Evolutionary conservation across 2,329 filamentous ascomycete species (phyloP).

Genomic region (Emmonsiellopsis sp.): DNA sequence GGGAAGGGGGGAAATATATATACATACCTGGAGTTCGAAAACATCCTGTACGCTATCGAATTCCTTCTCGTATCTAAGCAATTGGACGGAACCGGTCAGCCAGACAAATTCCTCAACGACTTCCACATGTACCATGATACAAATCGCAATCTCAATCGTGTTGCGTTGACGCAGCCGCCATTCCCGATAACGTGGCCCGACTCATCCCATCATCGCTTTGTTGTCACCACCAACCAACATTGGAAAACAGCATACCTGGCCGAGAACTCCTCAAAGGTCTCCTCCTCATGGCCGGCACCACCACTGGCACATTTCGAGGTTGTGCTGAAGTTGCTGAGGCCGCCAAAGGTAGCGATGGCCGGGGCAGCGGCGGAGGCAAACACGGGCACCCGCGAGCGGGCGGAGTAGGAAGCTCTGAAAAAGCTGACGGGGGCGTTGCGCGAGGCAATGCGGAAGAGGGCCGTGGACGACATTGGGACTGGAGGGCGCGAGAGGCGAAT

Average conservation of each 20-base stretch:
- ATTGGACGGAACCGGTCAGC: conserved; percentile 29
- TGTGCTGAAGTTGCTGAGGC: conserved; percentile 55
- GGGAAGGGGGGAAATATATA: conserved; percentile 8
- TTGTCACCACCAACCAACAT: conserved; percentile 2
- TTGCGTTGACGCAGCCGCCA: background rate
- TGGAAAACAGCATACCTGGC: conserved; percentile 61
- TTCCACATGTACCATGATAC: conserved; percentile 17
- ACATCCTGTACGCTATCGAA: conserved; percentile 96
- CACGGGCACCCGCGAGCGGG: conserved; percentile 49
- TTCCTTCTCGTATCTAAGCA: conserved; percentile 91
- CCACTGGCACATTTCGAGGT: conserved; percentile 48
- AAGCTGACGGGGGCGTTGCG: conserved; percentile 53
- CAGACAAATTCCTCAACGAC: too few relatives aligned
- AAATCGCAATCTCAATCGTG: background rate
- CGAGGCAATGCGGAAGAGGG: conserved; percentile 62
- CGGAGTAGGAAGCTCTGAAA: conserved; percentile 55
- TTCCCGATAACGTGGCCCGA: conserved; percentile 9
- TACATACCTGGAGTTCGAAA: conserved; percentile 91
- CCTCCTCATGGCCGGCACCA: conserved; percentile 63
- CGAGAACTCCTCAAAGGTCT: conserved; percentile 98
- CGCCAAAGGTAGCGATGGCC: conserved; percentile 43
- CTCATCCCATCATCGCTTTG: conserved; percentile 15
- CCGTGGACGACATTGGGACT: conserved; percentile 54
- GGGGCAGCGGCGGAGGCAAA: conserved; percentile 44
- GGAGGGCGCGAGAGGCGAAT: conserved; percentile 1